Evolutionary conservation across 768 basidiomycete genomes (phyloP), one percentile per base, ranked within the genome.

Genomic region (Tylopilus sp.): DNA sequence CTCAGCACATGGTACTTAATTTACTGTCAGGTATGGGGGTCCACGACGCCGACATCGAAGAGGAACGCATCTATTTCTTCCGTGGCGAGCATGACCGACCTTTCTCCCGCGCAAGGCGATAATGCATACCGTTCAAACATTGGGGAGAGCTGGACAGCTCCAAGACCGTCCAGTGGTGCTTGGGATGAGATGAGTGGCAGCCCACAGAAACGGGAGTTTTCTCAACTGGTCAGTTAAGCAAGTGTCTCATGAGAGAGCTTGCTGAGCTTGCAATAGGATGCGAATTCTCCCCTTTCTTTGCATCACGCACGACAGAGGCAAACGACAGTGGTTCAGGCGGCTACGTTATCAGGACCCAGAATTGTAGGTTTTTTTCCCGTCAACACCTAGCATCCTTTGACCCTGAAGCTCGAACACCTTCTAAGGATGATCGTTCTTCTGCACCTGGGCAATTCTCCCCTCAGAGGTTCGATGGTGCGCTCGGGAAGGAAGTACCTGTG

Each of bases 11-110:
- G 40, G 59, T 30, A 34, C 50, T 54, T 31, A 63, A 48, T 53
- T 33, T 54, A 17, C 21, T 26, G 7, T 45, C 52, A 86, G 85
- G 82, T 85, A 49, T 87, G 85, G 85, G 75, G 74, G 45, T 72
- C 78, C 58, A 63, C 74, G 36, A 64, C 77, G 26, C 75, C 80
- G 34, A 68, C 73, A 26, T 77, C 83, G 5, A 78, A 75, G 61
- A 76, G 83, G 57, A 85, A 85, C 59, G 72, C 83, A 21, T 86
- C 86, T 7, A 76, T 78, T 33, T 85, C 85, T 33, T 86, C 85
- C 6, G 78, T 74, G 19, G 65, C 81, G 17, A 82, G 83, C 60
- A 69, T 72, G 19, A 76, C 73, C 14, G 84, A 85, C 25, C 59
- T 78, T 19, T 70, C 77, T 11, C 67, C 76, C 29, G 70, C 71